These are phyloP conservation scores for Aspergillus diversus DNA, from an alignment of 495 filamentous ascomycete genomes.

Conservation along the genomic window DNA sequence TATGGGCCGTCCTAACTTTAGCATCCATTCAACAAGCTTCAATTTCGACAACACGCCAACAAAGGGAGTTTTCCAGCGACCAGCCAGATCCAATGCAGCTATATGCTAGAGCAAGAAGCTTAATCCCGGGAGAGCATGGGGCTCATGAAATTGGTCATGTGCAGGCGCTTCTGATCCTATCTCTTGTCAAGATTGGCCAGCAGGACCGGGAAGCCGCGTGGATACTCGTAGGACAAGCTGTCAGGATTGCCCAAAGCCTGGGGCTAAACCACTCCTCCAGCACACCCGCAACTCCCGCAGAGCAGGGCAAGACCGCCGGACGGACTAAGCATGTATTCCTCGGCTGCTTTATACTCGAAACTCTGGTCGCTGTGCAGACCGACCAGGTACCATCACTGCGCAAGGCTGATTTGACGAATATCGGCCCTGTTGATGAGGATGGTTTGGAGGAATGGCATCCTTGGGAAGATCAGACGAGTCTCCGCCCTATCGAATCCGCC, in stretches of 20 bases:
- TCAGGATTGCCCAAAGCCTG: constrained; percentile 56
- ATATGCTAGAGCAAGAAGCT: constrained; percentile 55
- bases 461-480: constrained; percentile 56
- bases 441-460: constrained; percentile 74
- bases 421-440: constrained; percentile 58
- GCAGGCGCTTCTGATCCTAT: constrained; percentile 63
- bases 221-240: constrained; percentile 64
- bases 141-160: constrained; percentile 60
- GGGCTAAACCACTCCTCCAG: constrained; percentile 36
- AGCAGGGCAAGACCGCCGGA: constrained; percentile 29
- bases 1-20: constrained; percentile 65
- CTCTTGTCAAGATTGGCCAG: constrained; percentile 60
- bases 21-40: constrained; percentile 53
- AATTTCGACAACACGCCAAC: constrained; percentile 40
- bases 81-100: constrained; percentile 38
- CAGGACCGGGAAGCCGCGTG: constrained; percentile 57
- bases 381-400: constrained; percentile 55
- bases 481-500: constrained; percentile 36
- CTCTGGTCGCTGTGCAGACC: constrained; percentile 57
- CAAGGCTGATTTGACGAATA: constrained; percentile 45
- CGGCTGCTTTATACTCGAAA: constrained; percentile 69
- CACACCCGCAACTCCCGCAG: constrained; percentile 17
- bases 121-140: constrained; percentile 61
- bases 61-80: constrained; percentile 22
- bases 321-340: constrained; percentile 57